Evolutionary conservation across 345 rosid genomes (phyloP).

Genomic region (Limnanthes douglasii): DNA sequence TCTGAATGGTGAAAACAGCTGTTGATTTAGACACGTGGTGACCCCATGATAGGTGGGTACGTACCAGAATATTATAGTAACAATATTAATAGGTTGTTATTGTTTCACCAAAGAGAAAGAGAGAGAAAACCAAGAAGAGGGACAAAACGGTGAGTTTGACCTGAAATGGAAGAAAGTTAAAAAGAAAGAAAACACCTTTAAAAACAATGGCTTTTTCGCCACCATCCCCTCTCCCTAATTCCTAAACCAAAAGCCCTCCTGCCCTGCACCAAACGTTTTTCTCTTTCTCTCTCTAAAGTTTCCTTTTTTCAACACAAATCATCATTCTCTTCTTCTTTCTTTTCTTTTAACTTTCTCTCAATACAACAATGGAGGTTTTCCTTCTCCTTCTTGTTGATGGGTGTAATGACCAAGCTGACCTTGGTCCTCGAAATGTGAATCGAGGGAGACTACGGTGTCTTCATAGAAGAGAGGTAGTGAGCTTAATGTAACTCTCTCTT

Average conservation of each 20-base stretch:
- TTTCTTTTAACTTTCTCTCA: slow-evolving; percentile 1
- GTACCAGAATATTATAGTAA: too few species aligned
- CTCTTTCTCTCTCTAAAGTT: slow-evolving; percentile 3
- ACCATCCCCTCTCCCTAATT: slow-evolving; percentile 14
- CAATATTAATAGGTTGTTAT: too few species aligned
- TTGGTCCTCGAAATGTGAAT: slow-evolving; percentile 8
- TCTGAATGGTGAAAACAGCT: too few species aligned
- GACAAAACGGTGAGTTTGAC: slow-evolving; percentile 22
- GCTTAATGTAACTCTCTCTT: slow-evolving; percentile 20
- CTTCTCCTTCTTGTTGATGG: not conserved
- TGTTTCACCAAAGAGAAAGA: too few species aligned
- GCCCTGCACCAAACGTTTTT: not conserved
- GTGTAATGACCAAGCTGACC: slow-evolving; percentile 21
- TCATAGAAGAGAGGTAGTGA: slow-evolving; percentile 12
- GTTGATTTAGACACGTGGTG: too few species aligned
- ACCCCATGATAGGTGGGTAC: too few species aligned
- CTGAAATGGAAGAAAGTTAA: slow-evolving; percentile 10
- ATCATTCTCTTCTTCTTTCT: not conserved
- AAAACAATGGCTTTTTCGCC: slow-evolving; percentile 28
- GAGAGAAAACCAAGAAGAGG: too few species aligned
- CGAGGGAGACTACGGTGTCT: slow-evolving; percentile 20
- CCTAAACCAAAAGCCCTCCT: slow-evolving; percentile 4
- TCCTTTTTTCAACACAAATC: slow-evolving; percentile 1
- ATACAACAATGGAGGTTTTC: not conserved
- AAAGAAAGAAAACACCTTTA: slow-evolving; percentile 10